These are phyloP conservation scores for Nematocida homosporus DNA, from an alignment of 371 early-diverging fungal genomes.

Conservation along the genomic window DNA sequence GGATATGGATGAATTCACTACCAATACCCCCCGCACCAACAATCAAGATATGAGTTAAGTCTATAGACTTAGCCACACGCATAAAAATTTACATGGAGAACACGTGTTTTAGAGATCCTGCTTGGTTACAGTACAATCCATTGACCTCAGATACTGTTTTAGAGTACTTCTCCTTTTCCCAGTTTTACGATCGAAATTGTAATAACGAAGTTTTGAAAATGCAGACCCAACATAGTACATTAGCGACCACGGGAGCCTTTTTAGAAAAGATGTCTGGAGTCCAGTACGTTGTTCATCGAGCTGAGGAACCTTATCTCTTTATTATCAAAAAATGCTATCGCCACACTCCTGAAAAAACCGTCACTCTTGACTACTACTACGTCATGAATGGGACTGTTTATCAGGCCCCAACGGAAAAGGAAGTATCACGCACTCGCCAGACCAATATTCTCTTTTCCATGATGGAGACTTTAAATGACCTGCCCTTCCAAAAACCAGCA, in stretches of 20 bases:
- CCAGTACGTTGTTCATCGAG: slow-evolving; percentile 28
- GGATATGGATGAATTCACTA: slow-evolving; percentile 84
- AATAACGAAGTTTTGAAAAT: slow-evolving; percentile 87
- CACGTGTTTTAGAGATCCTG: slow-evolving; percentile 62
- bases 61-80: neutral
- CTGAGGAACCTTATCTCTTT: slow-evolving; percentile 45
- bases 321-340: slow-evolving; percentile 47
- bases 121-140: slow-evolving; percentile 53
- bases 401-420: slow-evolving; percentile 54
- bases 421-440: slow-evolving; percentile 34
- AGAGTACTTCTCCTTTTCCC: slow-evolving; percentile 84
- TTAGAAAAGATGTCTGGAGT: slow-evolving; percentile 41
- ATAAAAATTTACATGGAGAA: slow-evolving; percentile 49
- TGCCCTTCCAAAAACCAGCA: slow-evolving; percentile 3
- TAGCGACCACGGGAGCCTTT: neutral
- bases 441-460: slow-evolving; percentile 55
- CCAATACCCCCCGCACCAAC: slow-evolving; percentile 84
- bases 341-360: slow-evolving; percentile 30
- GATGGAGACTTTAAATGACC: slow-evolving; percentile 15
- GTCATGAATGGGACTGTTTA: slow-evolving; percentile 52
- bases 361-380: slow-evolving; percentile 49
- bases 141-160: slow-evolving; percentile 73
- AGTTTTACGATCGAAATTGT: slow-evolving; percentile 87
- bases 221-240: slow-evolving; percentile 80
- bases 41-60: slow-evolving; percentile 43